A percentile compares a stretch with the other conserved stretches of the same genome.
These are phyloP conservation scores for Cubamyces sp. DNA, from an alignment of 768 basidiomycete genomes.

Conservation along the genomic window DNA sequence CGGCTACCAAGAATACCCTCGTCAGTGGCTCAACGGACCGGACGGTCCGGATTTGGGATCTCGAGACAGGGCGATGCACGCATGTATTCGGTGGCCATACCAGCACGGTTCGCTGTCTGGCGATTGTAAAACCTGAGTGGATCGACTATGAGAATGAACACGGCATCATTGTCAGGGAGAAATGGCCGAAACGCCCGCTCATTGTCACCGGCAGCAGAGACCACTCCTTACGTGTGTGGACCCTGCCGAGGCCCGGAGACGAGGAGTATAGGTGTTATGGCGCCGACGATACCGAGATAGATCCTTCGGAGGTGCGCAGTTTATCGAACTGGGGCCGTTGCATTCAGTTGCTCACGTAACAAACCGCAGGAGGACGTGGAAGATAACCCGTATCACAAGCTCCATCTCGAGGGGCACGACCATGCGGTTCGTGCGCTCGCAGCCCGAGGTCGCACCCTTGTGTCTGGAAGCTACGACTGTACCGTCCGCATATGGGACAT, in stretches of 20 bases:
- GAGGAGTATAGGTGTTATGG: constrained; percentile 74
- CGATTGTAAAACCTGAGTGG: constrained; percentile 93
- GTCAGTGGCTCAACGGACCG: constrained; percentile 95
- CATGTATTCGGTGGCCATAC: constrained; percentile 97
- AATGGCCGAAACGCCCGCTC: constrained; percentile 70
- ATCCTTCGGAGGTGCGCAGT: constrained; percentile 51
- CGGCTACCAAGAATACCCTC: constrained; percentile 82
- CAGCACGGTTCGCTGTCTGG: constrained; percentile 92
- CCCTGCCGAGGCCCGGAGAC: constrained; percentile 68
- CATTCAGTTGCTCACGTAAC: neutral
- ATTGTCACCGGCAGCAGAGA: constrained; percentile 78
- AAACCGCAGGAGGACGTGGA: constrained; percentile 59
- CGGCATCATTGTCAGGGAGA: constrained; percentile 67
- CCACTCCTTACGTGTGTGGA: constrained; percentile 68
- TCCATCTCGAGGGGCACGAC: constrained; percentile 86
- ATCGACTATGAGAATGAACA: constrained; percentile 72
- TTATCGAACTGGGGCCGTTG: neutral
- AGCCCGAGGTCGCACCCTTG: constrained; percentile 84
- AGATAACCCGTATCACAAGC: constrained; percentile 88
- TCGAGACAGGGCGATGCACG: constrained; percentile 77
- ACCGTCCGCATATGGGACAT: constrained; percentile 97
- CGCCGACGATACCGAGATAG: constrained; percentile 61
- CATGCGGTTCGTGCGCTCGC: constrained; percentile 93
- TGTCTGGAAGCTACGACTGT: constrained; percentile 96
- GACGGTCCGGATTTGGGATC: constrained; percentile 91